Evolutionary conservation across 1,284 basidiomycete genomes (phyloP).

Genomic region (Cryptococcus sp.): DNA sequence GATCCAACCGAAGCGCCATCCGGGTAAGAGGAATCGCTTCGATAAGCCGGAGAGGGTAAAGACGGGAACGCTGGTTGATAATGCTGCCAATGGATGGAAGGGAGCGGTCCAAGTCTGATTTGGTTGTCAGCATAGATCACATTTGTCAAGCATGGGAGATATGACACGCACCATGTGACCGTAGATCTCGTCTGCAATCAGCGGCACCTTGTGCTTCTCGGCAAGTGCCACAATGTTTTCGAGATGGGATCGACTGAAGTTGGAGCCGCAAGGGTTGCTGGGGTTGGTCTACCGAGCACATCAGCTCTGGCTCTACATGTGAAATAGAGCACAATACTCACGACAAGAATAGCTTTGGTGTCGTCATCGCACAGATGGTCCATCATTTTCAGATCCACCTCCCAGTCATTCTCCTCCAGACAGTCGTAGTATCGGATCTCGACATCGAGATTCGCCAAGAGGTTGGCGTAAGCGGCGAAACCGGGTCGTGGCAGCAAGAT

Average conservation of each 20-base stretch:
- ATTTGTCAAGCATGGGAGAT: neutral
- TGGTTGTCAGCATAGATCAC: neutral
- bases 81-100: slow-evolving; percentile 47
- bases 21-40: slow-evolving; percentile 52
- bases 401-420: slow-evolving; percentile 47
- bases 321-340: slow-evolving; percentile 18
- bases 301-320: slow-evolving; percentile 1
- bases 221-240: slow-evolving; percentile 42
- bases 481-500: slow-evolving; percentile 50
- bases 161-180: slow-evolving; percentile 39
- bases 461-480: slow-evolving; percentile 50
- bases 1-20: slow-evolving; percentile 53
- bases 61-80: slow-evolving; percentile 45
- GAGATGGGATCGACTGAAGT: slow-evolving; percentile 46
- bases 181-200: slow-evolving; percentile 53
- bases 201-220: slow-evolving; percentile 41
- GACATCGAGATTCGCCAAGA: slow-evolving; percentile 38
- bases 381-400: slow-evolving; percentile 46
- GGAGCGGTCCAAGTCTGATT: slow-evolving; percentile 31
- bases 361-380: slow-evolving; percentile 47
- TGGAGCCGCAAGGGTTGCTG: slow-evolving; percentile 52
- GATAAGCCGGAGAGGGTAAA: slow-evolving; percentile 51
- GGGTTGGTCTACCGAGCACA: slow-evolving; percentile 40
- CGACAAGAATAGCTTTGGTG: slow-evolving; percentile 47
- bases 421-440: slow-evolving; percentile 51